Base-by-base conservation (phyloP, 1,284 basidiomycete species). In the Grifola frondosa region DNA sequence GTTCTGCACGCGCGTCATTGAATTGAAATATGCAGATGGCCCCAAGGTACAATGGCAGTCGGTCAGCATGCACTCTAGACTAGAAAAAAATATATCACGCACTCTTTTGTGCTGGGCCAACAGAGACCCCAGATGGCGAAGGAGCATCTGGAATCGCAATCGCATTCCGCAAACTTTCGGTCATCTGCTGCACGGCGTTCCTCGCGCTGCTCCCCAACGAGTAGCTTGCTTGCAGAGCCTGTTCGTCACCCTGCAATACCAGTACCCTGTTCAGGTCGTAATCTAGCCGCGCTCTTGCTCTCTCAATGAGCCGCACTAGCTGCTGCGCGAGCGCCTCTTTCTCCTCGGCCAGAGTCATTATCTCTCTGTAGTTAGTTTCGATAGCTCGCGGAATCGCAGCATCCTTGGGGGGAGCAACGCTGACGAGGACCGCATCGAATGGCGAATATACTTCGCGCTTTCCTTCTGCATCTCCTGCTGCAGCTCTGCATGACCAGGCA, bases 401-500 rank as follows among this genome's bases (percentile, higher is more conserved):
- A 49, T 69, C 64, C 53, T 67, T 63, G 55, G 62, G 42, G 38
- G 67, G 65, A 20, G 58, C 37, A n/a, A n/a, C n/a, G n/a, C n/a
- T n/a, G 32, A 13, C 8, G 54, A 49, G 56, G 25, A 64, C 38
- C 70, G 71, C 30, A 75, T 57, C 3, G 73, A 67, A 54, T 77
- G 70, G 30, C 75, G 75, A 46, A 80, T 71, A 58, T 75, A 81
- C 52, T 68, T 73, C 25, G 72, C 60, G 29, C 71, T 70, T 40
- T 80, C 77, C 52, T 70, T 75, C 35, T 74, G 66, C 29, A 81
- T 74, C 37, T 80, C 78, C 50, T 75, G 71, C 42, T 73, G 68
- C 16, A 83, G 56, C 25, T 80, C 80, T 82, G 46, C 21, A 6
- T n/a, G 37, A n/a, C n/a, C n/a, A n/a, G n/a, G n/a, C n/a, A n/a